phyloP scores from a whole-genome alignment of 306 rosid genomes.

The Castanopsis chinensis region DNA sequence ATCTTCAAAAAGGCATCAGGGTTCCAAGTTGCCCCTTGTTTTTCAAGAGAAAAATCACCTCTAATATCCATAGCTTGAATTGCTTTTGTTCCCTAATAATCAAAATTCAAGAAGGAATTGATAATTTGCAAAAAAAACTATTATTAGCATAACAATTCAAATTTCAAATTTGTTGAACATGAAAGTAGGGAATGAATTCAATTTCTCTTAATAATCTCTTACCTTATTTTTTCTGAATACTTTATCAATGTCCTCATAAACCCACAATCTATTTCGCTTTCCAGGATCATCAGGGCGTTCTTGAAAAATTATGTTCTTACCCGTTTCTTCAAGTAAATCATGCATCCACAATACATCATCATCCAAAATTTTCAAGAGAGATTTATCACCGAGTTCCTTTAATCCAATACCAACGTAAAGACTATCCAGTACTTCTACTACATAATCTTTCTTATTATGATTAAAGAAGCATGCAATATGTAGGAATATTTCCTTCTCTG shows the following conservation, averaged over 20 bases:
- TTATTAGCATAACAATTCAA: neutral
- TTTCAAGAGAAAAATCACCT: too few relatives aligned
- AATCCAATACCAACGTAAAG: neutral
- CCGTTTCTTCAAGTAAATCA: neutral
- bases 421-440: neutral
- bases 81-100: too few relatives aligned
- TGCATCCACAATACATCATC: conserved; percentile 1
- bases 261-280: neutral
- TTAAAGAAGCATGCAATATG: neutral
- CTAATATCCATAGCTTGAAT: too few relatives aligned
- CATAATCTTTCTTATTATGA: neutral
- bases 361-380: neutral
- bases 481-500: neutral
- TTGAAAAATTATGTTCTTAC: neutral
- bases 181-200: too few relatives aligned
- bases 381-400: neutral
- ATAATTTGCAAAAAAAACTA: too few relatives aligned
- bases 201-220: neutral
- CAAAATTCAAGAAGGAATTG: too few relatives aligned
- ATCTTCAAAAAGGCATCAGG: too few relatives aligned
- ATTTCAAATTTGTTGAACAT: neutral
- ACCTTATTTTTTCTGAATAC: neutral
- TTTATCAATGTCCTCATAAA: neutral
- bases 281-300: neutral
- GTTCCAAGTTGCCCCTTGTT: too few relatives aligned